Evolutionary conservation across 495 filamentous ascomycete species (phyloP).

Genomic region (Neurospora intermedia): DNA sequence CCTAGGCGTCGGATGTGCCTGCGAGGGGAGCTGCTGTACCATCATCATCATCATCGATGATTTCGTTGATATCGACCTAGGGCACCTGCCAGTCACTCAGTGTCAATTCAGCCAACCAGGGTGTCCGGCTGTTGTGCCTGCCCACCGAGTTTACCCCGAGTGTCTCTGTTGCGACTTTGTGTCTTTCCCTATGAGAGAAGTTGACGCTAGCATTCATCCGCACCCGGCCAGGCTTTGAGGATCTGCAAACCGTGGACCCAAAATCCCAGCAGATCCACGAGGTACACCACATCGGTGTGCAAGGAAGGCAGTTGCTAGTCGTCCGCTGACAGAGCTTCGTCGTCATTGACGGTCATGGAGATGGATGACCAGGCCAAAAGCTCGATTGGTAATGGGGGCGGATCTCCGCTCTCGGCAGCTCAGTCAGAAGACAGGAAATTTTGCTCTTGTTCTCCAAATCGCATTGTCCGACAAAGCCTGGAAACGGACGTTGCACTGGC

Average conservation of each 20-base stretch:
- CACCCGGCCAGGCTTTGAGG: background rate
- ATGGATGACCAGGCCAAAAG: background rate
- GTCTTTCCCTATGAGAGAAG: background rate
- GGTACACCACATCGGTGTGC: background rate
- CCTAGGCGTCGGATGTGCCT: background rate
- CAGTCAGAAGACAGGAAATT: background rate
- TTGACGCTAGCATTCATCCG: background rate
- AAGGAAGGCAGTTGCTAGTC: background rate
- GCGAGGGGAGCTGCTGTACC: background rate
- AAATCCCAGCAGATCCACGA: background rate
- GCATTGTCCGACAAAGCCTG: background rate
- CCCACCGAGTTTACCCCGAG: background rate
- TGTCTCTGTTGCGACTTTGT: background rate
- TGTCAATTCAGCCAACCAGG: background rate
- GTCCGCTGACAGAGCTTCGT: background rate
- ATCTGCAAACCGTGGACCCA: background rate
- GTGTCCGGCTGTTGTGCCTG: background rate
- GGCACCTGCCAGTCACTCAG: background rate
- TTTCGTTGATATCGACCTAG: background rate
- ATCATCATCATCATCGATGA: background rate
- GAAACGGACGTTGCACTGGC: background rate
- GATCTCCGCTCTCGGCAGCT: background rate
- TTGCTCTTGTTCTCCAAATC: background rate
- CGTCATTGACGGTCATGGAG: background rate
- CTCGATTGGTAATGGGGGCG: background rate